phyloP scores from a whole-genome alignment of 108 stramenopile genomes.

The Nannochloropsis salina region DNA sequence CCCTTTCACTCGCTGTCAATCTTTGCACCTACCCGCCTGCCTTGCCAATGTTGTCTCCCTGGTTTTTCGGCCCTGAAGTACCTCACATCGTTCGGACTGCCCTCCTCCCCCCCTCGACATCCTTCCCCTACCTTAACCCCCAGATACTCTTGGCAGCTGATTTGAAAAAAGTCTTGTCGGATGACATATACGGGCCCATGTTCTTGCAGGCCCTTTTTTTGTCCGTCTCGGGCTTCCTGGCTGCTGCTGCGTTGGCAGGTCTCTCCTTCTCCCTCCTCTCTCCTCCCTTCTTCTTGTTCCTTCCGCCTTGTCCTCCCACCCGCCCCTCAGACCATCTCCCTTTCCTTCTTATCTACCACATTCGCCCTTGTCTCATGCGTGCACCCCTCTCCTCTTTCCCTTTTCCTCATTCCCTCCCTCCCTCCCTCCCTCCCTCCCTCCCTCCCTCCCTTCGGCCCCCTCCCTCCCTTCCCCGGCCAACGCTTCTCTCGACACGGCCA shows the following conservation, averaged over 20 bases:
- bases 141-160: background rate
- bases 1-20: no score
- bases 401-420: conserved; percentile 4
- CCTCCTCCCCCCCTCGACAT: background rate
- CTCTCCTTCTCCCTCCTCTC: conserved; percentile 13
- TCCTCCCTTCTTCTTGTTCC: background rate
- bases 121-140: background rate
- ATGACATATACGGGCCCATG: conserved; percentile 10
- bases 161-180: background rate
- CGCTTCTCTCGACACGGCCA: background rate
- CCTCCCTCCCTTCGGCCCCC: background rate
- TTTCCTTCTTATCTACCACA: no score
- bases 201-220: conserved; percentile 3
- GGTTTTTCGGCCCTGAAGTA: no score
- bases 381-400: no score
- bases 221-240: conserved; percentile 2
- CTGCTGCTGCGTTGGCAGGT: conserved; percentile 8
- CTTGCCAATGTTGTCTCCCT: no score
- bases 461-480: background rate
- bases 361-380: no score
- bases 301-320: no score
- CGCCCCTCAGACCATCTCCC: no score
- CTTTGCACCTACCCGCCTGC: no score
- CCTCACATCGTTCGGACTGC: no score
- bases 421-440: background rate